Evolutionary conservation across 2,329 filamentous ascomycete genomes (phyloP).

Genomic region (Sarocladiaceae sp.): DNA sequence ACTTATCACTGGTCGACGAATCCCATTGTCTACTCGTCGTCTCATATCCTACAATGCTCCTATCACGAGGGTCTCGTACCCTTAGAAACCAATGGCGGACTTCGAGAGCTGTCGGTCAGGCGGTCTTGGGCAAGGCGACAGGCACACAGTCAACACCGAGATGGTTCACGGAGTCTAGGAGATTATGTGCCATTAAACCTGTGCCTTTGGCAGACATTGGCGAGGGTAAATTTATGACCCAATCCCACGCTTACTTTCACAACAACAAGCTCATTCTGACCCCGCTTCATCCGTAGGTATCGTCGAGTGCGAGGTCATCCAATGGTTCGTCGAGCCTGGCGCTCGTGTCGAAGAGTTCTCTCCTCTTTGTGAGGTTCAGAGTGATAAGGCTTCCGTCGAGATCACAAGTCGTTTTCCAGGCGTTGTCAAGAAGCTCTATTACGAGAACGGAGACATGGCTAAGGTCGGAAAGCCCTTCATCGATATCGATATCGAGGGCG

Average conservation of each 20-base stretch:
- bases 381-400: constrained; percentile 85
- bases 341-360: constrained; percentile 97
- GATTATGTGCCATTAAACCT: constrained; percentile 60
- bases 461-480: constrained; percentile 91
- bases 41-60: constrained; percentile 40
- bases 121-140: constrained; percentile 22
- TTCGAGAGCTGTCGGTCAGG: constrained; percentile 31
- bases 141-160: constrained; percentile 25
- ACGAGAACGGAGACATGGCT: constrained; percentile 93
- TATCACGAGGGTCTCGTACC: constrained; percentile 43
- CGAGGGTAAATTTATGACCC: constrained; percentile 61
- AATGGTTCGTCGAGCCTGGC: constrained; percentile 98
- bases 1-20: not conserved
- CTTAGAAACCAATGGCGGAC: constrained; percentile 45
- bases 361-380: constrained; percentile 95
- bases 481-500: constrained; percentile 87
- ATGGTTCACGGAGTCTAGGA: constrained; percentile 45
- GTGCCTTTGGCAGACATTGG: constrained; percentile 81
- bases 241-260: not conserved
- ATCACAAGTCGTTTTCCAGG: constrained; percentile 95
- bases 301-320: constrained; percentile 96
- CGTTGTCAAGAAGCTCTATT: constrained; percentile 92
- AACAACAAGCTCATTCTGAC: not conserved
- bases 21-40: constrained; percentile 9
- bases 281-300: constrained; percentile 64